A percentile compares a stretch with the other conserved stretches of the same genome.
Evolutionary conservation across 345 rosid genomes (phyloP).

Genomic region (Turnera subulata): DNA sequence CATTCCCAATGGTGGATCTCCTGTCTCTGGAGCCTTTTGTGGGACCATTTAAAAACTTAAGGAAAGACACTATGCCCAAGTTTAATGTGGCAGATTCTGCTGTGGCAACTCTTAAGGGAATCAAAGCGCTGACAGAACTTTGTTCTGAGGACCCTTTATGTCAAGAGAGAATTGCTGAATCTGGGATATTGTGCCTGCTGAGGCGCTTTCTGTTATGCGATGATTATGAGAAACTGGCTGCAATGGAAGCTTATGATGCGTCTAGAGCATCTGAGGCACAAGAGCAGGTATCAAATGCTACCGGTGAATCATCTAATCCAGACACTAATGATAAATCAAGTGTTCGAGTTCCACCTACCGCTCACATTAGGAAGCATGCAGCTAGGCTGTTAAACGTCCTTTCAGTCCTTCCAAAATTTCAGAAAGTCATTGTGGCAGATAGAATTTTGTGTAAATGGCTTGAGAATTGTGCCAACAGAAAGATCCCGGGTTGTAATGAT

Average conservation of each 20-base stretch:
- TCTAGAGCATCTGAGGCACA: constrained; percentile 62
- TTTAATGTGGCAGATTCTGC: constrained; percentile 86
- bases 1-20: constrained; percentile 71
- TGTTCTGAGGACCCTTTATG: constrained; percentile 64
- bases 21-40: constrained; percentile 83
- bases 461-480: constrained; percentile 85
- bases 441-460: constrained; percentile 83
- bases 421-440: constrained; percentile 64
- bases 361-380: constrained; percentile 90
- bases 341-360: constrained; percentile 81
- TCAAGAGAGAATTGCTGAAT: constrained; percentile 60
- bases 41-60: constrained; percentile 55
- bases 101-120: constrained; percentile 74
- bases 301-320: constrained; percentile 40
- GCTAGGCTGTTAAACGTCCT: constrained; percentile 80
- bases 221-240: constrained; percentile 92
- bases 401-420: constrained; percentile 73
- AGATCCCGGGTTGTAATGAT: constrained; percentile 69
- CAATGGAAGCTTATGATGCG: constrained; percentile 89
- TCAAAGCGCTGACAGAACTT: constrained; percentile 78
- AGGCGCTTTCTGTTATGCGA: constrained; percentile 75
- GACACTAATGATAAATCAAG: constrained; percentile 47
- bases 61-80: constrained; percentile 61
- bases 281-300: constrained; percentile 39
- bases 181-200: constrained; percentile 77